Evolutionary conservation across 805 yeast species (phyloP), one percentile per base, ranked within the genome.

Genomic region (Jamesozyma jinghongensis): DNA sequence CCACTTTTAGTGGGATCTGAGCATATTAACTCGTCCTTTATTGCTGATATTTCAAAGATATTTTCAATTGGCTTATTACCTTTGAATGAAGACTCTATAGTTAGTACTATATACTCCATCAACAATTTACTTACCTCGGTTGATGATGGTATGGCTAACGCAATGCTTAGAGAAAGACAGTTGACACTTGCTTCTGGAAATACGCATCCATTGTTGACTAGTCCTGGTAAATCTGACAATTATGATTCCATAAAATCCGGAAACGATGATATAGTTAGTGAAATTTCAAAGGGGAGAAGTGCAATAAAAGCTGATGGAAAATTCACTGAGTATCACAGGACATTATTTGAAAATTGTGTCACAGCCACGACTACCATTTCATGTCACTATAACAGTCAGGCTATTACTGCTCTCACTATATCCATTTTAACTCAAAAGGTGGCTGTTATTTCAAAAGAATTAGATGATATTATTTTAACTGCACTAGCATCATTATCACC

Each of bases 351-450:
- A 43, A 85, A 86, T 55, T 77, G 87, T 20, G 73, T 86, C 16
- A 70, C 74, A 7, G 79, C 94, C 0, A 73, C 81, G 7, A 71
- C 78, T 34, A 77, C 77, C 36, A 73, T 88, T 31, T 77, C 88
- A 0, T 71, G 74, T 20, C 68, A 70, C 26, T 81, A 84, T 52
- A 71, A 75, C 34, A 92, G 83, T 48, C 78, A 76, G 41, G 73
- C 84, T 14, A 81, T 90, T 25, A 75, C 83, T 14, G 79, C 83
- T 3, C 69, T 92, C 48, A 79, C 94, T 0, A 78, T 85, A 12
- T 81, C 95, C 0, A 78, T 92, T 30, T 68, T 92, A 42, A 76
- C 85, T 12, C 97, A 88, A 57, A 88, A 87, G 54, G 67, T 79
- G 4, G 68, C 58, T 38, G 61, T 59, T 6, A 65, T 67, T 16